phyloP scores from a whole-genome alignment of 768 basidiomycete genomes.

The Candolleomyces efflorescens region DNA sequence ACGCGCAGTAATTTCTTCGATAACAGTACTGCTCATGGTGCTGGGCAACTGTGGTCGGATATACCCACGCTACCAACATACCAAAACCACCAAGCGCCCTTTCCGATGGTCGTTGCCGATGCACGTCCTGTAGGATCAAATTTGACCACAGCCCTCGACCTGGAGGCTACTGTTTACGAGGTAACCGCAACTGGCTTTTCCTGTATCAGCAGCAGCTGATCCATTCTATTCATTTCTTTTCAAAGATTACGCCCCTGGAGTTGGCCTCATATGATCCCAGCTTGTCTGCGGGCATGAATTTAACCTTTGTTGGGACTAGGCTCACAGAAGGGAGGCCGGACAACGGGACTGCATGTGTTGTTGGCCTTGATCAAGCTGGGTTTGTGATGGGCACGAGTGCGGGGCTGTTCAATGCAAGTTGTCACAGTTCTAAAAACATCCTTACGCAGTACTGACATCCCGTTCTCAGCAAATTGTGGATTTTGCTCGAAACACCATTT shows the following conservation, averaged over 20 bases:
- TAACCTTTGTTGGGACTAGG: slow-evolving; percentile 60
- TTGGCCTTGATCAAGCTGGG: slow-evolving; percentile 68
- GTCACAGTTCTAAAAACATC: not conserved
- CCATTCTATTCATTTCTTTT: too few relatives aligned
- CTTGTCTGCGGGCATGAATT: slow-evolving; percentile 65
- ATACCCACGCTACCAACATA: slow-evolving; percentile 50
- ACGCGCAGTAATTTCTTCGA: slow-evolving; percentile 55
- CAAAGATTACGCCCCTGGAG: slow-evolving; percentile 58
- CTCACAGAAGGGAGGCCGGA: slow-evolving; percentile 52
- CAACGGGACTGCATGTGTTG: slow-evolving; percentile 58
- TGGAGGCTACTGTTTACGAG: slow-evolving; percentile 53
- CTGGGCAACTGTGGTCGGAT: slow-evolving; percentile 67
- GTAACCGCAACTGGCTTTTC: slow-evolving; percentile 26
- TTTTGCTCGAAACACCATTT: slow-evolving; percentile 36
- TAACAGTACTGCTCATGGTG: slow-evolving; percentile 57
- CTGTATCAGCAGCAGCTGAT: not conserved
- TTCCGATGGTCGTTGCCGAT: slow-evolving; percentile 63
- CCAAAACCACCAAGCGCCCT: slow-evolving; percentile 47
- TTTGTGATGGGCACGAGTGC: slow-evolving; percentile 78
- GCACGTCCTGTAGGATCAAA: slow-evolving; percentile 46
- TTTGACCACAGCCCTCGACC: slow-evolving; percentile 31
- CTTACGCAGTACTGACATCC: not conserved
- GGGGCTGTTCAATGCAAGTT: slow-evolving; percentile 56
- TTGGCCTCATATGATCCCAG: slow-evolving; percentile 72
- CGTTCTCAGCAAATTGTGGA: slow-evolving; percentile 45